Evolutionary conservation across 176 grass and related monocot species (phyloP), one percentile per base, ranked within the genome.

Genomic region (Rhynchospora tenuis): DNA sequence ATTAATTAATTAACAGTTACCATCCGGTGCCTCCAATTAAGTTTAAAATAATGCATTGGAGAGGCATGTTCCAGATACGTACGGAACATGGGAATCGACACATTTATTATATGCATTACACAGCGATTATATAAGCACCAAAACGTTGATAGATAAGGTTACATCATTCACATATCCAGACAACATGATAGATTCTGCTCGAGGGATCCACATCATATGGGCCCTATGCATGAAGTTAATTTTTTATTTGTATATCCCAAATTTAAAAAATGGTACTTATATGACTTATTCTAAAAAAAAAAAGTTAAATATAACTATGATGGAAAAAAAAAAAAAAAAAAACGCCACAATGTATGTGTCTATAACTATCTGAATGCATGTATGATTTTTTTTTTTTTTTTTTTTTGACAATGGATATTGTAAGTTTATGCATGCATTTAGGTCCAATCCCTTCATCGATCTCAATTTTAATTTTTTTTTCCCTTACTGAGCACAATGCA

Each of bases 131-230:
- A 58, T 72, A 42, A 38, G 33, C 33, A 38, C 33, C 33, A 38
- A 38, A 38, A 2, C 33, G 33, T 38, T 38, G 33, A 38, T 38
- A 17, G 51, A 79, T 79, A 79, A 79, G 56, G 76, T 79, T 79
- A 31, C 76, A 79, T 79, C 76, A 79, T 79, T 31, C 27, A 58
- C 56, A 79, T 44, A 79, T 60, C 10, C 12, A 20, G 76, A 79
- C 76, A 79, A 60, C 31, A 55, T 17, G 42, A 59, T 33, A 79
- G 54, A 79, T 79, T 79, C 46, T 79, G n/a, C 73, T 22, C 13
- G 17, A 78, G 23, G 33, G 52, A 48, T 85, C 57, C 83, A 78
- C 70, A 85, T 78, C 83, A 86, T 42, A 45, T 47, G 27, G 71
- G 23, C 6, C 31, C 71, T 11, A 20, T 15, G 5, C 5, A 66